phyloP scores from a whole-genome alignment of 2,329 filamentous ascomycete genomes.

The Sclerotiophoma versabilis region DNA sequence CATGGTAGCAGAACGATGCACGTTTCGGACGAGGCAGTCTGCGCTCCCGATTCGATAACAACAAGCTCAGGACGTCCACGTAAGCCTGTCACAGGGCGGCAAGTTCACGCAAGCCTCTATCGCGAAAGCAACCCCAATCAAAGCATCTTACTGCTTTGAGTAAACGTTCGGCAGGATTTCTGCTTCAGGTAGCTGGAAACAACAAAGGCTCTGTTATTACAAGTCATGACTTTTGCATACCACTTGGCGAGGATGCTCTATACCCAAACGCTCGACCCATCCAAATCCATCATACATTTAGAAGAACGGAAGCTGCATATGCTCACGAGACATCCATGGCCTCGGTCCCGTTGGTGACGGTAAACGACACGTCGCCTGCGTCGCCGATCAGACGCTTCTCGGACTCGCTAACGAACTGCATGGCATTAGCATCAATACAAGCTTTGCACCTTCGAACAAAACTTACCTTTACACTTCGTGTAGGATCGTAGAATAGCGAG shows the following conservation, averaged over 20 bases:
- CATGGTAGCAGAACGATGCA: background rate
- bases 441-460: background rate
- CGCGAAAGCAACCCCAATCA: background rate
- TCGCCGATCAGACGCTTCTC: slow-evolving; percentile 94
- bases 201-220: slow-evolving; percentile 5
- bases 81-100: slow-evolving; percentile 4
- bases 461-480: slow-evolving; percentile 75
- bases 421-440: slow-evolving; percentile 23
- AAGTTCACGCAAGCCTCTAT: slow-evolving; percentile 2
- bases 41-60: background rate
- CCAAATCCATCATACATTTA: slow-evolving; percentile 33
- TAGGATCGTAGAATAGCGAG: slow-evolving; percentile 89
- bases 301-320: slow-evolving; percentile 7
- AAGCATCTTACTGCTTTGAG: background rate
- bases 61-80: background rate
- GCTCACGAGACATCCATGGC: slow-evolving; percentile 71
- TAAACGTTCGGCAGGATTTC: background rate
- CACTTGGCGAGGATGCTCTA: slow-evolving; percentile 13
- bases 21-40: background rate
- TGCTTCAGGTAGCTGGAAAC: background rate
- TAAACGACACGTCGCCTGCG: slow-evolving; percentile 78
- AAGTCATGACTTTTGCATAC: slow-evolving; percentile 17
- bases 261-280: slow-evolving; percentile 30
- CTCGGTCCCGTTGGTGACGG: slow-evolving; percentile 62
- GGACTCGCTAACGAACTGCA: slow-evolving; percentile 78